Evolutionary conservation across 345 rosid genomes (phyloP), one percentile per base, ranked within the genome.

Genomic region (Psidium friedrichsthalianum): DNA sequence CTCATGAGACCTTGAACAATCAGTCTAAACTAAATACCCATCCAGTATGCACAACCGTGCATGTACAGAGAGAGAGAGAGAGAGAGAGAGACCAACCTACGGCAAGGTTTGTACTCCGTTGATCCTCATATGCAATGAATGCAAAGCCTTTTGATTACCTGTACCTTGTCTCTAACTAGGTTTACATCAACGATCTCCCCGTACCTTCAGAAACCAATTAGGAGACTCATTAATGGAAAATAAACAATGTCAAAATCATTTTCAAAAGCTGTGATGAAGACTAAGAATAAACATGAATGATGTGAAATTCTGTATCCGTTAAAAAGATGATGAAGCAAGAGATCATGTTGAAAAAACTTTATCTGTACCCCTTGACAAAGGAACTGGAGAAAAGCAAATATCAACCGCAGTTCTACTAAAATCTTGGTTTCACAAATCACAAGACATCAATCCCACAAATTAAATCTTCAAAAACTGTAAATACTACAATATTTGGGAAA

Each of bases 181-280:
- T 97, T 96, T 22, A 95, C 96, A 87, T 96, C 99, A 24, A 97
- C 99, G 82, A 97, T 86, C 91, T 95, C 99, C 42, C 98, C 98
- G 21, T 90, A 95, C 86, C 98, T 95, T 88, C 61, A 61, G 57
- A 85, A 85, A 84, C 8, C 29, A 5, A 83, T 29, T 27, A 25
- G 55, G 22, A 74, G 56, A 24, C 29, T 29, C 47, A 69, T 54
- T 76, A 64, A 55, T 81, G 56, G 32, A n/a, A 56, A 85, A 11
- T 51, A 80, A 20, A 13, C 21, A 29, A 13, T 27, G 56, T 53
- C 36, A 36, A 80, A 57, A 27, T 42, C 56, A 56, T 9, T 29
- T 27, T 61, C 29, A 74, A 78, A 56, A 47, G 51, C 27, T 2
- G 11, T 22, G 20, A 32, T 32, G 78, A 32, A 18, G 6, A 24